A percentile compares a stretch with the other conserved stretches of the same genome.
phyloP scores from a whole-genome alignment of 2,329 filamentous ascomycete species.

The Fusarium napiforme region DNA sequence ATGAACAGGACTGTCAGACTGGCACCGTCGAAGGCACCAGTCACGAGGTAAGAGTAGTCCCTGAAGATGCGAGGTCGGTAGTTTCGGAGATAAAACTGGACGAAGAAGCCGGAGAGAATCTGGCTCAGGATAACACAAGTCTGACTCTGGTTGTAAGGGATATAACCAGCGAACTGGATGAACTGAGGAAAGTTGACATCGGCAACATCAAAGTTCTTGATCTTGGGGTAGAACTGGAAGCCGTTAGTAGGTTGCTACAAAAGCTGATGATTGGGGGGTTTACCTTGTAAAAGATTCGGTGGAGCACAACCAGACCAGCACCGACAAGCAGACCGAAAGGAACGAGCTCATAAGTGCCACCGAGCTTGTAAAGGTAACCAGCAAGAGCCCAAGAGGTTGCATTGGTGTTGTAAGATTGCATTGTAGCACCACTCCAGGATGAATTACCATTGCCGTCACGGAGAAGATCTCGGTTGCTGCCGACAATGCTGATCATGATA shows the following conservation, averaged over 20 bases:
- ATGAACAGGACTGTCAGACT: slow-evolving; percentile 61
- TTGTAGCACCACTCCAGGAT: slow-evolving; percentile 63
- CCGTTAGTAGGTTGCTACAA: not conserved
- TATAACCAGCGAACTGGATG: slow-evolving; percentile 64
- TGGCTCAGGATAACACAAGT: slow-evolving; percentile 65
- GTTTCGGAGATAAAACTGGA: slow-evolving; percentile 64
- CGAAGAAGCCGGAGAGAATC: slow-evolving; percentile 58
- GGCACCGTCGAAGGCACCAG: slow-evolving; percentile 64
- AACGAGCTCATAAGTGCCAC: slow-evolving; percentile 57
- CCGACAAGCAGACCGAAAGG: slow-evolving; percentile 63
- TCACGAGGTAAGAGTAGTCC: slow-evolving; percentile 64
- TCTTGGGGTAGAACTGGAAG: slow-evolving; percentile 58
- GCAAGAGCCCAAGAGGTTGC: slow-evolving; percentile 63
- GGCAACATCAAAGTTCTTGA: slow-evolving; percentile 53
- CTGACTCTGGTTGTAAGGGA: slow-evolving; percentile 65
- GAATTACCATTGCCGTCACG: slow-evolving; percentile 57
- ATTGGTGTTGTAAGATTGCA: slow-evolving; percentile 62
- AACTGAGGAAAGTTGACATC: slow-evolving; percentile 65
- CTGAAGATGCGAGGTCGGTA: slow-evolving; percentile 62
- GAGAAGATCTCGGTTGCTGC: slow-evolving; percentile 59
- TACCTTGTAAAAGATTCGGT: slow-evolving; percentile 57
- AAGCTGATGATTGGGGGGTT: slow-evolving; percentile 13
- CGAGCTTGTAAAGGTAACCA: slow-evolving; percentile 61
- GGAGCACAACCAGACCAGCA: slow-evolving; percentile 54
- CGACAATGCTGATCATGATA: slow-evolving; percentile 66